These are phyloP conservation scores for Podospora fimiseda DNA, from an alignment of 495 filamentous ascomycete species.

Conservation along the genomic window DNA sequence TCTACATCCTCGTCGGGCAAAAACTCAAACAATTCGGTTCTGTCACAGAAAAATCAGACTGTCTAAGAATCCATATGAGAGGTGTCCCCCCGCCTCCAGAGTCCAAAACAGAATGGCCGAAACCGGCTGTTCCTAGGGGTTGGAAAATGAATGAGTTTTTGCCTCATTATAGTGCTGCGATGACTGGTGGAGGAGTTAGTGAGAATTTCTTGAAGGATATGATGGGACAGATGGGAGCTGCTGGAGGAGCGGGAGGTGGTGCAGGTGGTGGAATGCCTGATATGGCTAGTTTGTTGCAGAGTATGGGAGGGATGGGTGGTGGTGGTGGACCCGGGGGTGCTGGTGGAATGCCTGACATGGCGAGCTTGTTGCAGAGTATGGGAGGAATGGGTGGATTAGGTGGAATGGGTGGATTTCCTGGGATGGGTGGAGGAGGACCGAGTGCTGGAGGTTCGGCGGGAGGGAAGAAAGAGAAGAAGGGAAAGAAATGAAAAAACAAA, in stretches of 20 bases:
- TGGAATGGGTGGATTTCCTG: slow-evolving; percentile 20
- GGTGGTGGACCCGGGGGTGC: background rate
- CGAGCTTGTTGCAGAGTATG: slow-evolving; percentile 35
- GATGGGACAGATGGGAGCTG: slow-evolving; percentile 83
- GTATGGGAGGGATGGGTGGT: background rate
- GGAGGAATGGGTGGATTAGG: slow-evolving; percentile 24
- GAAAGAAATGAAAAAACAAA: slow-evolving; percentile 33
- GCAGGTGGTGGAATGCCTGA: slow-evolving; percentile 32
- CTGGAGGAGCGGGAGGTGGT: slow-evolving; percentile 35
- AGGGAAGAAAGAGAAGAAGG: slow-evolving; percentile 37
- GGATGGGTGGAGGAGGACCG: slow-evolving; percentile 14
- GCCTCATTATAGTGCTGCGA: slow-evolving; percentile 77
- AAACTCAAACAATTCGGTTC: slow-evolving; percentile 77
- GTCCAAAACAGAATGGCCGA: slow-evolving; percentile 55
- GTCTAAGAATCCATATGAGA: slow-evolving; percentile 63
- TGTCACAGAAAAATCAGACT: slow-evolving; percentile 57
- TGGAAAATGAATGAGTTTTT: slow-evolving; percentile 86
- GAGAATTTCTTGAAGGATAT: slow-evolving; percentile 97
- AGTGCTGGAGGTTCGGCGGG: slow-evolving; percentile 11
- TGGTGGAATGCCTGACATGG: slow-evolving; percentile 33
- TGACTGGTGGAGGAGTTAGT: slow-evolving; percentile 89
- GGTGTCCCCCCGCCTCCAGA: slow-evolving; percentile 36
- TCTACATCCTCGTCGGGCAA: slow-evolving; percentile 68
- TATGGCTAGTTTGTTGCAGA: slow-evolving; percentile 12
- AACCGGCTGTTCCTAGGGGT: slow-evolving; percentile 74